Conservation (phyloP, 176 grass and related monocot genomes). For the Ensete ventricosum region DNA sequence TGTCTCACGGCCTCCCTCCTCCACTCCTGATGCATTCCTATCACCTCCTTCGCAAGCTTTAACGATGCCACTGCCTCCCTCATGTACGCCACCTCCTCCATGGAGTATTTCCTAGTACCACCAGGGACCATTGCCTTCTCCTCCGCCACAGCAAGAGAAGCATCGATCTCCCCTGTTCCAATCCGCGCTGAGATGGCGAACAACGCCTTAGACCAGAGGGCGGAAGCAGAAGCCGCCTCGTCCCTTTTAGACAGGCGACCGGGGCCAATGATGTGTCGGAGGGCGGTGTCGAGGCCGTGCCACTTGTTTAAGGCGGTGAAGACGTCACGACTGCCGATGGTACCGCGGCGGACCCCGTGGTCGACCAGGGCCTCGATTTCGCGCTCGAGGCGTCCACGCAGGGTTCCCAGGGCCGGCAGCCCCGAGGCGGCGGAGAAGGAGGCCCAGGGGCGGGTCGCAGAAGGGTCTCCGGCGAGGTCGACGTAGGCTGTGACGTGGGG, state of each 20-base stretch:
- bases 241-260: conserved; percentile 18
- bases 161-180: conserved; percentile 7
- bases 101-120: conserved; percentile 35
- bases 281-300: conserved; percentile 52
- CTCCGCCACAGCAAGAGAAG: not conserved
- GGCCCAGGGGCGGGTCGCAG: conserved; percentile 21
- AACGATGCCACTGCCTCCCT: conserved; percentile 52
- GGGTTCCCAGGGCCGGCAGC: conserved; percentile 26
- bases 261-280: conserved; percentile 28
- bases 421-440: conserved; percentile 18
- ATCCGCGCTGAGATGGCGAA: conserved; percentile 19
- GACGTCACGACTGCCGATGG: conserved; percentile 64
- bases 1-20: conserved; percentile 47
- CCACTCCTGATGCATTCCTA: conserved; percentile 72
- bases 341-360: conserved; percentile 40
- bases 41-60: conserved; percentile 67
- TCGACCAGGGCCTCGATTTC: conserved; percentile 66
- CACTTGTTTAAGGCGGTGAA: conserved; percentile 51
- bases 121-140: conserved; percentile 19
- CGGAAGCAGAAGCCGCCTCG: conserved; percentile 19
- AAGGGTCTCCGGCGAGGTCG: conserved; percentile 41
- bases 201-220: conserved; percentile 78
- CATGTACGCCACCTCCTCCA: conserved; percentile 75
- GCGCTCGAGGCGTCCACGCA: conserved; percentile 54
- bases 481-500: conserved; percentile 66